A percentile compares a stretch with the other conserved stretches of the same genome.
Evolutionary conservation across 768 basidiomycete genomes (phyloP).

Genomic region (Rhizopogon sp.): DNA sequence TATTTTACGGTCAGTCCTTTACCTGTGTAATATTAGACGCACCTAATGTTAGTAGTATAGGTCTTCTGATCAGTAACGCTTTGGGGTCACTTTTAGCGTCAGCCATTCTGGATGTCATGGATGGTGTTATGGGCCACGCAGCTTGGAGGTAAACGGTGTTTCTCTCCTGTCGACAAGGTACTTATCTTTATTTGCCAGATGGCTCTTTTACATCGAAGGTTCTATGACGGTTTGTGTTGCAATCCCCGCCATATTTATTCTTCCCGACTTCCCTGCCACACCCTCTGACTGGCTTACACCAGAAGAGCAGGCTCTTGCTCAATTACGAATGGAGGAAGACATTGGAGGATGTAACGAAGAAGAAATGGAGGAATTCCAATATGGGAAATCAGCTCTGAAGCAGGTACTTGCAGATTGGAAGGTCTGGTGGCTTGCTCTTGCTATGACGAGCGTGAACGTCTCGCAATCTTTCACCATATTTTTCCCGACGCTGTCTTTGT

Average conservation of each 20-base stretch:
- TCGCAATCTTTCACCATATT: constrained; percentile 74
- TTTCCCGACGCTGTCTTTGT: constrained; percentile 73
- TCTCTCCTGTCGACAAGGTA: neutral
- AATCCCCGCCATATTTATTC: constrained; percentile 50
- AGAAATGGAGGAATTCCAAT: constrained; percentile 31
- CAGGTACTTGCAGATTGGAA: constrained; percentile 73
- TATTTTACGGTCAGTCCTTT: too few relatives aligned
- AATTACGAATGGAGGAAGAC: constrained; percentile 60
- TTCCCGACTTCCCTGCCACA: constrained; percentile 71
- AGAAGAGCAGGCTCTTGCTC: constrained; percentile 52
- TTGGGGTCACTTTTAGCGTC: constrained; percentile 79
- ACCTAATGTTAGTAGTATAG: neutral
- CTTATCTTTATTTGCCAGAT: constrained; percentile 33
- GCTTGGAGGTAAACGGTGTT: constrained; percentile 58
- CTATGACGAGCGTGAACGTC: constrained; percentile 49
- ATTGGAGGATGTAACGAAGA: constrained; percentile 47
- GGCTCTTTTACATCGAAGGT: constrained; percentile 73
- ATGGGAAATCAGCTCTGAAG: constrained; percentile 39
- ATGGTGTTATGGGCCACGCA: constrained; percentile 58
- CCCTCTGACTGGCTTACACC: constrained; percentile 55
- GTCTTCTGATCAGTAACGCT: constrained; percentile 74
- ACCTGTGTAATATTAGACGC: neutral
- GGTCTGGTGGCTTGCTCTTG: constrained; percentile 79
- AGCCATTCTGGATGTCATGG: constrained; percentile 67
- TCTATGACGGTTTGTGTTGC: constrained; percentile 47